Conservation (phyloP, 495 filamentous ascomycete species). For the Trypethelium eluteriae region DNA sequence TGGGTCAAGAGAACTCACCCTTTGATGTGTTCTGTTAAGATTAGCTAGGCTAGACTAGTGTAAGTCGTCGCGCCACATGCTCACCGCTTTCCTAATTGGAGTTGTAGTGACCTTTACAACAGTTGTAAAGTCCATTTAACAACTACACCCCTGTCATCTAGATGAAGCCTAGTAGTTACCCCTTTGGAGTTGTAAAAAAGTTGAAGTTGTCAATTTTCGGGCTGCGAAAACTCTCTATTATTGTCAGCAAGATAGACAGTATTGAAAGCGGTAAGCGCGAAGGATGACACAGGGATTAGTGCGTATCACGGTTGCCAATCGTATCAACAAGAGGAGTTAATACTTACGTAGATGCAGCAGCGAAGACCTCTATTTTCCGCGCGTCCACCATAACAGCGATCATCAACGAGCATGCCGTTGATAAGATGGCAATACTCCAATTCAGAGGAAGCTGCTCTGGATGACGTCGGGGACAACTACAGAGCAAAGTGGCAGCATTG, state of each 20-base stretch:
- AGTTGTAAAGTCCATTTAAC: too few species aligned
- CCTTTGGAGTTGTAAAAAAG: too few species aligned
- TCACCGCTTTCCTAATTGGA: too few species aligned
- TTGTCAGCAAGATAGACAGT: neutral
- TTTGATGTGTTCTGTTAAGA: too few species aligned
- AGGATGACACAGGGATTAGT: neutral
- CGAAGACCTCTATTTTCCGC: slow-evolving; percentile 11
- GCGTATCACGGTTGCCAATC: neutral
- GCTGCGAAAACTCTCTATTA: too few species aligned
- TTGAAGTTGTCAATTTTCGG: too few species aligned
- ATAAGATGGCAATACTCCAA: slow-evolving; percentile 27
- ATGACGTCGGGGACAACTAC: slow-evolving; percentile 24
- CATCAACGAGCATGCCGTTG: slow-evolving; percentile 25
- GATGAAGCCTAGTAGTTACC: too few species aligned
- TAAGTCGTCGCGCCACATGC: too few species aligned
- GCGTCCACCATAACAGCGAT: slow-evolving; percentile 30
- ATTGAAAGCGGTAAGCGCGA: neutral
- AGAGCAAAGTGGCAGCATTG: slow-evolving; percentile 20
- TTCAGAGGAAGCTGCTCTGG: slow-evolving; percentile 12
- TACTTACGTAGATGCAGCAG: neutral
- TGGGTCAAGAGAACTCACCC: too few species aligned
- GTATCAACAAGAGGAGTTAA: neutral
- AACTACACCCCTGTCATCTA: too few species aligned
- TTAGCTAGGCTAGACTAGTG: too few species aligned
- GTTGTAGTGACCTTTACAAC: too few species aligned